Evolutionary conservation across 2,329 filamentous ascomycete genomes (phyloP).

Genomic region (Pyrenochaeta sp.): DNA sequence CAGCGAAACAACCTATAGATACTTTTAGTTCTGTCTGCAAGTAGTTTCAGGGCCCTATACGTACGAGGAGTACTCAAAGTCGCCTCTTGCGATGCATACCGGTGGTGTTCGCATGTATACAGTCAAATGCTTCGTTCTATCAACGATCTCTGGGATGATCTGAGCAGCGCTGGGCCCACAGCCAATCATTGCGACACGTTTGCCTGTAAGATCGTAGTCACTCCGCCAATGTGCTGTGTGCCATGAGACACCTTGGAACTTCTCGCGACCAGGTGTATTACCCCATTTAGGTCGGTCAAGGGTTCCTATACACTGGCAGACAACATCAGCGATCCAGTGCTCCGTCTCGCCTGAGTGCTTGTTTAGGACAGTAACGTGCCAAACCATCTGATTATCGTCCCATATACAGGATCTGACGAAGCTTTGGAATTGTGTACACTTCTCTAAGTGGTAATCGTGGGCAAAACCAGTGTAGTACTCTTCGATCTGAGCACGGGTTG

Average conservation of each 20-base stretch:
- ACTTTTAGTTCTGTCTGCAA: not conserved
- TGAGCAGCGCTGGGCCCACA: conserved; percentile 48
- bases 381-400: conserved; percentile 1
- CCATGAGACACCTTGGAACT: conserved; percentile 50
- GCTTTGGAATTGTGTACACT: conserved; percentile 1
- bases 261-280: conserved; percentile 1
- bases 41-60: not conserved
- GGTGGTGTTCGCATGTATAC: conserved; percentile 1
- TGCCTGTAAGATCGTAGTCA: conserved; percentile 37
- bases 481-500: not conserved
- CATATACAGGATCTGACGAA: not conserved
- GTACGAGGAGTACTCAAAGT: conserved; percentile 3
- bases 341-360: not conserved
- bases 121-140: not conserved
- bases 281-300: conserved; percentile 3
- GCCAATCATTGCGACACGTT: conserved; percentile 50
- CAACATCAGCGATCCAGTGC: conserved; percentile 4
- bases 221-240: conserved; percentile 50
- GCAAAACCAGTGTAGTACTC: conserved; percentile 1
- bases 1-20: not conserved
- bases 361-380: conserved; percentile 1
- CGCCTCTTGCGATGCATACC: not conserved
- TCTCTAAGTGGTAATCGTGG: conserved; percentile 1
- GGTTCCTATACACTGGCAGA: conserved; percentile 3
- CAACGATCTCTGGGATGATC: conserved; percentile 46